These are phyloP conservation scores for Phytopythium boreale DNA, from an alignment of 352 stramenopile genomes.

Conservation along the genomic window DNA sequence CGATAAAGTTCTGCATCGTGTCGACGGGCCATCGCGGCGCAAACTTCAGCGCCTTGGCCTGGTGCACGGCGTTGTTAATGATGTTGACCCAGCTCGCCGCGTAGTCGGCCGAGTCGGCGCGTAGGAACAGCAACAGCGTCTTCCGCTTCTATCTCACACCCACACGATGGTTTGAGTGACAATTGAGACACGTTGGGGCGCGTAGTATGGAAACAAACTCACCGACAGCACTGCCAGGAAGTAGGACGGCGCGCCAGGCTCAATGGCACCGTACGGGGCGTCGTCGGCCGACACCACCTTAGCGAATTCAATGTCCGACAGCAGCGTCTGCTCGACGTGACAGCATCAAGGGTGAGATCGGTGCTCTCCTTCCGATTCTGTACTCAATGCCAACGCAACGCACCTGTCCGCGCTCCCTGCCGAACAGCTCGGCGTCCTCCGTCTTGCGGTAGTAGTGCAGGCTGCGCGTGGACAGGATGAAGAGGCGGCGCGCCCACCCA, in stretches of 20 bases:
- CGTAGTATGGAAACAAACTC: slow-evolving; percentile 1
- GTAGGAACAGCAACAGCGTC: slow-evolving; percentile 75
- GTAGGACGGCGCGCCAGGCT: slow-evolving; percentile 48
- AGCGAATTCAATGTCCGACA: slow-evolving; percentile 73
- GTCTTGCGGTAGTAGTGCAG: slow-evolving; percentile 85
- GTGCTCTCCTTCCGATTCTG: not conserved
- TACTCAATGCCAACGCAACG: not conserved
- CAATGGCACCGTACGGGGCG: slow-evolving; percentile 66
- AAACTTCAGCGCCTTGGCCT: slow-evolving; percentile 64
- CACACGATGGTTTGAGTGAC: not conserved
- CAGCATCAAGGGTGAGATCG: not conserved
- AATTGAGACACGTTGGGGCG: not conserved
- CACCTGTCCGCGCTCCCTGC: slow-evolving; percentile 76
- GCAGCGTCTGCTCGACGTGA: slow-evolving; percentile 15
- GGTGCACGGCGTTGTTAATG: slow-evolving; percentile 76
- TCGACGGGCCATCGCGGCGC: slow-evolving; percentile 61
- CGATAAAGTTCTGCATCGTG: slow-evolving; percentile 74
- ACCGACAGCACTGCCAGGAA: slow-evolving; percentile 82
- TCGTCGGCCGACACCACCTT: slow-evolving; percentile 76
- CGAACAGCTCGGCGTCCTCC: slow-evolving; percentile 81
- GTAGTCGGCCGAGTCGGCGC: slow-evolving; percentile 67
- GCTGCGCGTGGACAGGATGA: slow-evolving; percentile 77
- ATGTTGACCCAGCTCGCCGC: slow-evolving; percentile 73
- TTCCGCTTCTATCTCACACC: slow-evolving; percentile 54
- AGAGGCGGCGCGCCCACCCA: slow-evolving; percentile 77